Evolutionary conservation across 345 rosid genomes (phyloP).

Genomic region (Gossypium bickii): DNA sequence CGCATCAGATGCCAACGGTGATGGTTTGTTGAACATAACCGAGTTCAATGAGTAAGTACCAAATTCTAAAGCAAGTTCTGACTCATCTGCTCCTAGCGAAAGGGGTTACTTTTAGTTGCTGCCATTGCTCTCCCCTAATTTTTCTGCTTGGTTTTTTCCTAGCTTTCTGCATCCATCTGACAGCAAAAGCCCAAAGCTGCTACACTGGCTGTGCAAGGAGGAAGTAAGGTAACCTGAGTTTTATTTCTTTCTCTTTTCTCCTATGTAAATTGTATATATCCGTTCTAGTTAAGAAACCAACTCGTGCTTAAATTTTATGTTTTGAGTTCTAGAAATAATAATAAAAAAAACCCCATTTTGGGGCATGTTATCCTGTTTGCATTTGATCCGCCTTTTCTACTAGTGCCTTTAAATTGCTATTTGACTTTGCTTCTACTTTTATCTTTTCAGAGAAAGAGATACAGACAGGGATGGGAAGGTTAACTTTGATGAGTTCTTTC

Average conservation of each 20-base stretch:
- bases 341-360: neutral
- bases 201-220: slow-evolving; percentile 87
- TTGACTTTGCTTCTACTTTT: slow-evolving; percentile 16
- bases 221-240: slow-evolving; percentile 71
- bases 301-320: neutral
- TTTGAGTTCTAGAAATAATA: neutral
- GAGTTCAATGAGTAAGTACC: slow-evolving; percentile 92
- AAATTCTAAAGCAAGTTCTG: slow-evolving; percentile 12
- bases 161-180: slow-evolving; percentile 99
- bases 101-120: neutral
- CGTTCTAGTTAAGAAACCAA: neutral
- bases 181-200: slow-evolving; percentile 69
- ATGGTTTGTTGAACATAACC: slow-evolving; percentile 76
- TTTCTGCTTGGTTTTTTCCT: slow-evolving; percentile 20
- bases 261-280: neutral
- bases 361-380: neutral
- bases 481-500: slow-evolving; percentile 77
- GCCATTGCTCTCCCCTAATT: slow-evolving; percentile 3
- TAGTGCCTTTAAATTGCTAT: slow-evolving; percentile 8
- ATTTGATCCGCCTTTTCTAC: neutral
- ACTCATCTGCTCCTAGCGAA: neutral
- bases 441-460: slow-evolving; percentile 72
- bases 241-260: neutral
- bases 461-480: slow-evolving; percentile 87
- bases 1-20: slow-evolving; percentile 94